Conservation (phyloP, 208 protist species). For the Crithidia expoeki region DNA sequence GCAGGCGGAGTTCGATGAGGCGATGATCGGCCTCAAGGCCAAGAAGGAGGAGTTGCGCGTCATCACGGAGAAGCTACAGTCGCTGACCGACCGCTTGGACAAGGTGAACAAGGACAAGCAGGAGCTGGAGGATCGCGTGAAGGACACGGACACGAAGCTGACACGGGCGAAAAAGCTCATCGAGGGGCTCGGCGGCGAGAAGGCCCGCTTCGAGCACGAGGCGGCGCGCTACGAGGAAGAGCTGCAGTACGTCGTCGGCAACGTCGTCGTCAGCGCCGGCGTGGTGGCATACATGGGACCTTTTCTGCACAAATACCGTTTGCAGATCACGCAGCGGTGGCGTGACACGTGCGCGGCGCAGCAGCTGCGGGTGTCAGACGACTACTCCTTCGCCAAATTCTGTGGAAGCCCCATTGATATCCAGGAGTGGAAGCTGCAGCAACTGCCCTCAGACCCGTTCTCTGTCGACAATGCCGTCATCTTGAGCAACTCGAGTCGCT, state of each 20-base stretch:
- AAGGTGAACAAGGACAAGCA: conserved; percentile 90
- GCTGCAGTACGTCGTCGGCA: conserved; percentile 90
- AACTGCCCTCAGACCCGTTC: conserved; percentile 92
- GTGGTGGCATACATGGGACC: conserved; percentile 96
- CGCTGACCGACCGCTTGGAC: conserved; percentile 85
- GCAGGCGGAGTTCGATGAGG: conserved; percentile 86
- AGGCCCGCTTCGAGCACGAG: conserved; percentile 90
- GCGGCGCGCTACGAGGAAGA: conserved; percentile 81
- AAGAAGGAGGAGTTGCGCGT: conserved; percentile 93
- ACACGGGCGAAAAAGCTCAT: conserved; percentile 95
- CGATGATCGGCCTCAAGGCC: conserved; percentile 87
- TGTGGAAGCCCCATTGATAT: conserved; percentile 91
- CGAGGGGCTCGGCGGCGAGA: conserved; percentile 94
- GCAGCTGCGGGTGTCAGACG: conserved; percentile 80
- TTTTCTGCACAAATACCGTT: conserved; percentile 94
- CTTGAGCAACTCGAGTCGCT: conserved; percentile 90
- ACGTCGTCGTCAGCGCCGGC: conserved; percentile 94
- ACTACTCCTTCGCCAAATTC: conserved; percentile 88
- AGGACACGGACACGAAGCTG: conserved; percentile 94
- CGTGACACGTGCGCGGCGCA: conserved; percentile 66
- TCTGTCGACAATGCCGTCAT: conserved; percentile 95
- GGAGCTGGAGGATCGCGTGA: conserved; percentile 91
- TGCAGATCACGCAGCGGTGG: conserved; percentile 75
- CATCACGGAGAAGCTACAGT: conserved; percentile 89
- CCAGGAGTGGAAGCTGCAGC: conserved; percentile 93